Percentiles rank a stretch among this genome's conserved stretches.
These are phyloP conservation scores for Przewalskia tangutica DNA, from an alignment of 257 asterid genomes.

Conservation along the genomic window DNA sequence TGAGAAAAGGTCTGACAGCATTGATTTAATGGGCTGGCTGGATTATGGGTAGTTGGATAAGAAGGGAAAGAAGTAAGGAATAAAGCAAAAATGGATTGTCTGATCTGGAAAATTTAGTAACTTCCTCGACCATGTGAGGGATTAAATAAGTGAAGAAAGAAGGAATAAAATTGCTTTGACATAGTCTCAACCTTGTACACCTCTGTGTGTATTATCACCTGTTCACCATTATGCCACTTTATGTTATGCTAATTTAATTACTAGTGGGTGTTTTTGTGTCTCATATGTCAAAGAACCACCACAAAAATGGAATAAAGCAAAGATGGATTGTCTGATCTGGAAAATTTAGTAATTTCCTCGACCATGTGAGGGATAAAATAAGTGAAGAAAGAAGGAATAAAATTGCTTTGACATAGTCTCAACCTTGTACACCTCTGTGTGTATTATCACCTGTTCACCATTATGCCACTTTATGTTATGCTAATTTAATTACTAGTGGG, in stretches of 20 bases:
- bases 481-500: background rate
- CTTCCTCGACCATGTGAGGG: background rate
- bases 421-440: background rate
- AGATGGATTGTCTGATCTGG: background rate
- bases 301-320: background rate
- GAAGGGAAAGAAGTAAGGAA: background rate
- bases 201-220: background rate
- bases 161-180: background rate
- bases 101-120: background rate
- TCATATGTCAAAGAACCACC: background rate
- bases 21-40: background rate
- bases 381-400: background rate
- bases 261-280: background rate
- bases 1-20: background rate
- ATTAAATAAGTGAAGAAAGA: background rate
- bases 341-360: background rate
- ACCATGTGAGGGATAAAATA: too few species aligned
- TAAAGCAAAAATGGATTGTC: background rate
- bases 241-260: background rate
- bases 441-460: background rate
- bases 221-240: background rate
- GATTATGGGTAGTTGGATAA: background rate
- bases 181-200: background rate
- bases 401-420: background rate
- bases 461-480: background rate